A percentile compares a stretch with the other conserved stretches of the same genome.
phyloP scores from a whole-genome alignment of 2,329 filamentous ascomycete genomes.

The Pestalotiopsis sp. region DNA sequence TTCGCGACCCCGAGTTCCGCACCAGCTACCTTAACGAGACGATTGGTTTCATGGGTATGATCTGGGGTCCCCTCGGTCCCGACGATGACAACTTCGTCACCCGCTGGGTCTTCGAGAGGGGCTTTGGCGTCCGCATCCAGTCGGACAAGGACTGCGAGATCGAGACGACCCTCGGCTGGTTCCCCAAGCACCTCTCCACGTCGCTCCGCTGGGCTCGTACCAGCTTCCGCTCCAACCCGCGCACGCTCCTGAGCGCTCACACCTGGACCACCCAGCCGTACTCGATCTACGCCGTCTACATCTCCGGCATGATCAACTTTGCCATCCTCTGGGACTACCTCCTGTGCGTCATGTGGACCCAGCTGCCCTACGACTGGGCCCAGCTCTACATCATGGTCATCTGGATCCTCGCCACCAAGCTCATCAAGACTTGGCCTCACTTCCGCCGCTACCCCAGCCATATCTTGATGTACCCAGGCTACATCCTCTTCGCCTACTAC shows the following conservation, averaged over 20 bases:
- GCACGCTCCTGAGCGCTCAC: conserved; percentile 43
- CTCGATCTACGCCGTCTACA: conserved; percentile 58
- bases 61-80: conserved; percentile 46
- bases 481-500: conserved; percentile 57
- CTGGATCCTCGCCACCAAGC: conserved; percentile 60
- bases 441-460: conserved; percentile 54
- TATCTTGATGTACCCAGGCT: conserved; percentile 48
- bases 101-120: conserved; percentile 49
- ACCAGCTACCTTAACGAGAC: conserved; percentile 49
- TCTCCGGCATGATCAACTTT: conserved; percentile 57
- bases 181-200: conserved; percentile 53
- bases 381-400: conserved; percentile 18
- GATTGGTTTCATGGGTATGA: conserved; percentile 21
- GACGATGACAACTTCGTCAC: conserved; percentile 68
- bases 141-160: conserved; percentile 48
- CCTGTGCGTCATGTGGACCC: conserved; percentile 37
- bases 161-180: conserved; percentile 54
- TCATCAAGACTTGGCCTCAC: conserved; percentile 58
- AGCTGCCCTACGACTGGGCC: conserved; percentile 1
- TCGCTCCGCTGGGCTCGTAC: conserved; percentile 60
- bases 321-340: conserved; percentile 53
- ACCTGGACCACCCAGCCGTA: conserved; percentile 49
- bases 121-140: conserved; percentile 59
- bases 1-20: conserved; percentile 46
- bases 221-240: conserved; percentile 58